Evolutionary conservation across 2,329 filamentous ascomycete genomes (phyloP), one percentile per base, ranked within the genome.

Genomic region (Colletotrichum sp.): DNA sequence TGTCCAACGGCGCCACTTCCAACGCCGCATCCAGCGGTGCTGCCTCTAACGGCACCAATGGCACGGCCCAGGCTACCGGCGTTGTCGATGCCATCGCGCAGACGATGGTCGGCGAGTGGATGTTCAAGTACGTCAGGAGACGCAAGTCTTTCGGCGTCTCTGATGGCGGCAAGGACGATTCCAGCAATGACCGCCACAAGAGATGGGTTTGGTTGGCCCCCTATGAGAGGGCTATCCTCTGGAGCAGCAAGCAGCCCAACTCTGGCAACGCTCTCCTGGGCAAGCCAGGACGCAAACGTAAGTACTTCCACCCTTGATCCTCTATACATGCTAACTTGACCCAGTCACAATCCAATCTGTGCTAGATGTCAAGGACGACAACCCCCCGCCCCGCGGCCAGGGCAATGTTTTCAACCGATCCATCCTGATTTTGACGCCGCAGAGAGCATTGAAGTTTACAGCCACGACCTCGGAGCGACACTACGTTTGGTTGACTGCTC

Each of bases 161-260:
- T 5, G 95, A 96, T 60, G 89, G 88, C 28, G 90, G 90, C 44
- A 92, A 92, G 77, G 93, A 96, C 81, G 92, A 94, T 77, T 93
- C 89, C 77, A 93, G 95, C 84, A 93, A 92, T 78, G 93, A 94
- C 79, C 94, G 97, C 34, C 97, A 99, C 84, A 98, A 96, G 87
- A 91, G 97, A 84, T 99, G 97, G 97, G 97, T 99, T 3, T 99
- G 97, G 97, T 91, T 99, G 78, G 97, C 96, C 21, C 97, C 97
- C 4, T 99, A 99, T 82, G 97, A 99, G 85, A 91, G 96, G 77
- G 94, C 96, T 15, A 96, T 99, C 76, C 95, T 99, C 84, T 99
- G 97, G 97, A 98, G 96, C 85, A 98, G 94, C 89, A 98, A 98
- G 88, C 97, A 99, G 85, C 97, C 97, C 18, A 95, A 93, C 12